Base-by-base conservation (phyloP, 176 grass and related monocot genomes). In the Pontederia paniculata region DNA sequence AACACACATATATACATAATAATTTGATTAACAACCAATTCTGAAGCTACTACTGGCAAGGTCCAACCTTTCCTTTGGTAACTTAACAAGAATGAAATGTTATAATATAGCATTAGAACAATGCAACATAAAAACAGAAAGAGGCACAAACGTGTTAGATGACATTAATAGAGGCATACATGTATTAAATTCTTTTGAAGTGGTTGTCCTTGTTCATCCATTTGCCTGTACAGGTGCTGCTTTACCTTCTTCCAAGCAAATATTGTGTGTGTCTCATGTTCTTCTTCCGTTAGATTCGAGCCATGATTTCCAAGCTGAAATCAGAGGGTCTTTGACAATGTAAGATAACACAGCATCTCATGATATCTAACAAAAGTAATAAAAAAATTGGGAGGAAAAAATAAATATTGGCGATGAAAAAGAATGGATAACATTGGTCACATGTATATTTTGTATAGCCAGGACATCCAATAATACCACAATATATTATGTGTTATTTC, bases 171-270 rank as follows among this genome's bases (percentile, higher is more conserved):
- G 28, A 12, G 44, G 54, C 68, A 81, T 84, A 98, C 94, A 77
- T 98, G 83, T 61, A 89, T 83, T 48, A 98, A 57, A 48, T 76
- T 71, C 44, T 31, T 44, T 72, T 91, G 80, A 65, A 84, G 72
- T 55, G 86, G 56, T 58, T 62, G 75, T 57, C 78, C 74, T 58
- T 79, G 86, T 18, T 70, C 78, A 69, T 81, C 80, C 9, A 66
- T 73, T 67, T 79, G 79, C 65, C 51, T 71, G 59, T 80, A 98
- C 70, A 72, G 68, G 55, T 98, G 94, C 21, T 67, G 74, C 66
- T 98, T 98, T 63, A 71, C 81, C 21, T 88, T 80, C 70, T 98
- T 98, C 94, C 94, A 98, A 48, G 94, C 94, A 79, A 83, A 93
- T 77, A 98, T 98, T 21, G 94, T 88, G 51, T 98, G 94, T 16